These are phyloP conservation scores for Diplodia corticola DNA, from an alignment of 2,329 filamentous ascomycete species.

Conservation along the genomic window DNA sequence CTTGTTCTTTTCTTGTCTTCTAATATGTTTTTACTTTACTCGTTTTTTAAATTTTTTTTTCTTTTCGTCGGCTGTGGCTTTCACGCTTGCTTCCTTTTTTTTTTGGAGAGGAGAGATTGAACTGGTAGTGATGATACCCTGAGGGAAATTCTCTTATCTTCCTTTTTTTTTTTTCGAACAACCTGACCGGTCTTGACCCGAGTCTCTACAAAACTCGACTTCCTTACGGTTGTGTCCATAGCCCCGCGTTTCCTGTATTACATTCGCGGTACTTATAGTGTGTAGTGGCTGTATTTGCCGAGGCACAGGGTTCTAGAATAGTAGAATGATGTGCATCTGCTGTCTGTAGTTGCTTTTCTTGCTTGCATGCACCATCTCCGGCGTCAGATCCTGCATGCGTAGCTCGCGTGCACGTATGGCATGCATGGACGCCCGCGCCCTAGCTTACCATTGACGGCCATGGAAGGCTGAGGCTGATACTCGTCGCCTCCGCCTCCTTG, in stretches of 20 bases:
- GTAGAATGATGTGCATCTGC: not conserved
- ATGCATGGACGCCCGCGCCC: not conserved
- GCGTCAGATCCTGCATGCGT: not conserved
- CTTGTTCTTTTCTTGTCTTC: not conserved
- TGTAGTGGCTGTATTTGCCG: not conserved
- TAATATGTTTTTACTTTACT: slow-evolving; percentile 4
- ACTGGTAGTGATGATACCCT: slow-evolving; percentile 19
- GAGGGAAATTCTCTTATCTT: slow-evolving; percentile 10
- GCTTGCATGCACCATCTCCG: not conserved
- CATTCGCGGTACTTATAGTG: not conserved
- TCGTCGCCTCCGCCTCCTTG: not conserved
- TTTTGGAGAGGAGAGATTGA: not conserved
- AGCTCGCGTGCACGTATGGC: not conserved
- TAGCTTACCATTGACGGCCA: not conserved
- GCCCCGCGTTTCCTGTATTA: not conserved
- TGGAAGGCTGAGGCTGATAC: not conserved
- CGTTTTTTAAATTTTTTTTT: not conserved
- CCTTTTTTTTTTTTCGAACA: not conserved
- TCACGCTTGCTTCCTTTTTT: not conserved
- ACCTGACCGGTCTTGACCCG: not conserved
- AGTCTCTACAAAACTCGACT: not conserved
- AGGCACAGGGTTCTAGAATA: not conserved
- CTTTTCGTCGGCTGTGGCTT: not conserved
- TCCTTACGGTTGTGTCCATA: not conserved
- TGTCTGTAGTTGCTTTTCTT: not conserved